A percentile compares a stretch with the other conserved stretches of the same genome.
Conservation (phyloP, 257 asterid species). For the Fraxinus excelsior region DNA sequence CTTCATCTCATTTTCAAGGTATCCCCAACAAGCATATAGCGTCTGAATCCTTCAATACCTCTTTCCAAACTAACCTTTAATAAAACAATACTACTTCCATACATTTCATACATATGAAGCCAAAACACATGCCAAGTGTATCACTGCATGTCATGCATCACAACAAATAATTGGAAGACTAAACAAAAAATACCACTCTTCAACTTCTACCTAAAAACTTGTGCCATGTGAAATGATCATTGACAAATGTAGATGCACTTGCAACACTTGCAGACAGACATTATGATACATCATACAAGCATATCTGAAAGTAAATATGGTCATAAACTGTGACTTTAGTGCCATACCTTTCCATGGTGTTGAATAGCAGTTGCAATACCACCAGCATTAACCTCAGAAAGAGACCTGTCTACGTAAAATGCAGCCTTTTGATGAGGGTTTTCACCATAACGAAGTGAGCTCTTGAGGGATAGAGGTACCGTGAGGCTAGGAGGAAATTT, state of each 20-base stretch:
- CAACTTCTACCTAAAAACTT: neutral
- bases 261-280: neutral
- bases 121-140: neutral
- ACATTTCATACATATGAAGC: neutral
- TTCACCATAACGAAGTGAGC: conserved; percentile 95
- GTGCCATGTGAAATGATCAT: neutral
- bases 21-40: neutral
- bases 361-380: conserved; percentile 92
- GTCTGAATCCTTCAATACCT: neutral
- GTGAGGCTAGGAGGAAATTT: conserved; percentile 79
- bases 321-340: conserved; percentile 4
- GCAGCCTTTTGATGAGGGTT: conserved; percentile 99
- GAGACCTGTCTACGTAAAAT: conserved; percentile 84
- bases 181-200: neutral
- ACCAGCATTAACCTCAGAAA: conserved; percentile 91
- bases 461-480: conserved; percentile 73
- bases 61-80: conserved; percentile 3
- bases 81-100: neutral
- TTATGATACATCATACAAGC: neutral
- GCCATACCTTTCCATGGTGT: conserved; percentile 89
- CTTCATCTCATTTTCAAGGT: neutral
- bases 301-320: neutral
- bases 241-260: neutral
- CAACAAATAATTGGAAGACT: neutral
- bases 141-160: neutral